These are phyloP conservation scores for Xanthoconium separans DNA, from an alignment of 1,284 basidiomycete genomes.

Conservation along the genomic window DNA sequence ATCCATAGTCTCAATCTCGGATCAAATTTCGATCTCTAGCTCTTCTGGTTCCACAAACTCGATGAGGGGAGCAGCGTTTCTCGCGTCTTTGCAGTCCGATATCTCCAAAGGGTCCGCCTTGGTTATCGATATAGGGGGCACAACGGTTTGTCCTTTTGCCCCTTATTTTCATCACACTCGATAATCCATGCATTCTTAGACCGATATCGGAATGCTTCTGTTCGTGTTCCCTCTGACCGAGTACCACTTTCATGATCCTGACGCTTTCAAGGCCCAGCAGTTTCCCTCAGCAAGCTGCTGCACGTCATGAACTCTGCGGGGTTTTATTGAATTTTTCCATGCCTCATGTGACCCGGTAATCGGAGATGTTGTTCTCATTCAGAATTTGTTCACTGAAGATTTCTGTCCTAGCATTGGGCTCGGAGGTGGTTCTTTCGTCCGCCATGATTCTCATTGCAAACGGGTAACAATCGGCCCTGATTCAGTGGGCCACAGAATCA, in stretches of 20 bases:
- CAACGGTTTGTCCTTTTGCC: constrained; percentile 39
- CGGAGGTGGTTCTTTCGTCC: constrained; percentile 55
- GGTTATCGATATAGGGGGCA: constrained; percentile 59
- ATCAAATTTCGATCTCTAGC: constrained; percentile 20
- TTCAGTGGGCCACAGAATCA: constrained; percentile 56
- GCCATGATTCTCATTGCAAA: constrained; percentile 30
- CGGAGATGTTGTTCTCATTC: constrained; percentile 4
- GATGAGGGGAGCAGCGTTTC: constrained; percentile 61
- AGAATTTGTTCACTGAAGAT: constrained; percentile 1
- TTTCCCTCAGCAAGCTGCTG: constrained; percentile 52
- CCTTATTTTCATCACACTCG: constrained; percentile 16
- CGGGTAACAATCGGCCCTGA: constrained; percentile 54
- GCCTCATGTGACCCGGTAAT: constrained; percentile 40
- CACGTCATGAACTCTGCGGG: constrained; percentile 40
- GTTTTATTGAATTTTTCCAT: constrained; percentile 37
- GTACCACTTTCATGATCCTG: constrained; percentile 6
- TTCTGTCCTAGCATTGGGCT: constrained; percentile 42
- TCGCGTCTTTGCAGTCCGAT: constrained; percentile 42
- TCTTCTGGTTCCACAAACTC: constrained; percentile 65
- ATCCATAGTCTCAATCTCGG: constrained; percentile 7
- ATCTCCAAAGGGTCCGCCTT: constrained; percentile 42
- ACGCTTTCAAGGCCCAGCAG: constrained; percentile 31
- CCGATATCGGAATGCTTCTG: constrained; percentile 37
- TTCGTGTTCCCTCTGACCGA: constrained; percentile 18
- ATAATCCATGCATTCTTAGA: constrained; percentile 21